phyloP scores from a whole-genome alignment of 2,329 filamentous ascomycete genomes.

The Monilinia aucupariae region DNA sequence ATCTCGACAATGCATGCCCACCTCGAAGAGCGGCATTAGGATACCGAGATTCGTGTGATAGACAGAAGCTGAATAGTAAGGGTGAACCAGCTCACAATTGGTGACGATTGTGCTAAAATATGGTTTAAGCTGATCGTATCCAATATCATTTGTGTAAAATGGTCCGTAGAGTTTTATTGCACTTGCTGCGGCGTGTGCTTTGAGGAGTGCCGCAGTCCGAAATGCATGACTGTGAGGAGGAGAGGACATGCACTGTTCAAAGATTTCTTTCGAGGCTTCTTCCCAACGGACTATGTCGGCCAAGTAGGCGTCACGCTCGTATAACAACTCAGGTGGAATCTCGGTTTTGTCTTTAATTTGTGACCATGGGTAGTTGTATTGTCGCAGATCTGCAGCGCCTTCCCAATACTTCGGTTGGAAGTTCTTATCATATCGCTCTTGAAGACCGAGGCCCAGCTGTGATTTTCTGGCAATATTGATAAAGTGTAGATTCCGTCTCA shows the following conservation, averaged over 20 bases:
- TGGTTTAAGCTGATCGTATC: conserved; percentile 16
- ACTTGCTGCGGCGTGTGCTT: conserved; percentile 16
- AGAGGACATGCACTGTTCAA: background rate
- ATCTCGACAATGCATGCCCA: conserved; percentile 16
- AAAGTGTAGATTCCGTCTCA: conserved; percentile 20
- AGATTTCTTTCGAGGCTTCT: conserved; percentile 8
- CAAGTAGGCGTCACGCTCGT: conserved; percentile 15
- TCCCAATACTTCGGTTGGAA: background rate
- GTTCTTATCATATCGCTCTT: background rate
- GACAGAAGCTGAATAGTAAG: conserved; percentile 1
- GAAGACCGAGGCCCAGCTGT: background rate
- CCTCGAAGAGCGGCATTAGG: conserved; percentile 18
- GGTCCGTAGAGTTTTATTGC: conserved; percentile 6
- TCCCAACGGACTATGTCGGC: conserved; percentile 14
- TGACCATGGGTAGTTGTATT: background rate
- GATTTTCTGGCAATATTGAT: background rate
- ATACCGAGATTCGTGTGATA: conserved; percentile 22
- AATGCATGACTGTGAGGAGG: conserved; percentile 13
- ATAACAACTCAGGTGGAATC: background rate
- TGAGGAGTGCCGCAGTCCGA: conserved; percentile 8
- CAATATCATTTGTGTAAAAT: conserved; percentile 14
- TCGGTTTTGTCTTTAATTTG: background rate
- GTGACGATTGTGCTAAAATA: conserved; percentile 17
- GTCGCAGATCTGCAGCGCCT: background rate
- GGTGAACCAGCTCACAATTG: conserved; percentile 10